phyloP scores from a whole-genome alignment of 2,329 filamentous ascomycete species.

The Nannizziopsis barbatae region DNA sequence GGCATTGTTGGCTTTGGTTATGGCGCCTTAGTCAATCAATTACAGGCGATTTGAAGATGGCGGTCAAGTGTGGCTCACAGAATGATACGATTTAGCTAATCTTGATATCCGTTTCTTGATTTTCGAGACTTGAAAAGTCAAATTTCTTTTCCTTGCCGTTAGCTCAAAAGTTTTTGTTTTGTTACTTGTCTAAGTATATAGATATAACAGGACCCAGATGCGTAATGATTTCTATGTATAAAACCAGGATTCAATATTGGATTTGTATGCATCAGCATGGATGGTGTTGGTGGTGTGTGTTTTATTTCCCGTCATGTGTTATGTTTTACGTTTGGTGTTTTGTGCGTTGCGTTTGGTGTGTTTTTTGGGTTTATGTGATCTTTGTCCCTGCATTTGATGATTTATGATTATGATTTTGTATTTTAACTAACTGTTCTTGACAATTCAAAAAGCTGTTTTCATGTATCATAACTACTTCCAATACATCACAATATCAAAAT shows the following conservation, averaged over 20 bases:
- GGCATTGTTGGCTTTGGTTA: slow-evolving; percentile 87
- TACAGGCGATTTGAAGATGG: background rate
- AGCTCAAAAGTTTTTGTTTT: slow-evolving; percentile 12
- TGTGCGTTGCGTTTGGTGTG: slow-evolving; percentile 14
- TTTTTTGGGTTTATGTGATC: slow-evolving; percentile 11
- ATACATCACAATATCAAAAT: too few relatives aligned
- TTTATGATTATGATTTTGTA: slow-evolving; percentile 3
- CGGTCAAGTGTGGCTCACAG: background rate
- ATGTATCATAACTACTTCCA: too few relatives aligned
- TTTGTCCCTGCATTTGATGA: slow-evolving; percentile 9
- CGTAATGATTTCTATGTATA: slow-evolving; percentile 11
- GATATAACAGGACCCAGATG: slow-evolving; percentile 8
- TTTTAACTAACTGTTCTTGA: background rate
- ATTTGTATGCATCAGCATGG: slow-evolving; percentile 9
- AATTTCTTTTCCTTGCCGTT: background rate
- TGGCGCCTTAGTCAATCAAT: slow-evolving; percentile 44
- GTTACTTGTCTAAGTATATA: slow-evolving; percentile 7
- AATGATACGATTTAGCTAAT: background rate
- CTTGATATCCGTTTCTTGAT: background rate
- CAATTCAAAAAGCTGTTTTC: too few relatives aligned
- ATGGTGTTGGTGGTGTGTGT: slow-evolving; percentile 3
- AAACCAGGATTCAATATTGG: slow-evolving; percentile 3
- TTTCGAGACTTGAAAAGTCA: background rate
- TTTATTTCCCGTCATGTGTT: background rate
- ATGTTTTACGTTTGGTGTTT: slow-evolving; percentile 9